Evolutionary conservation across 805 yeast genomes (phyloP).

Genomic region (Sugiyamaella qingdaonensis): DNA sequence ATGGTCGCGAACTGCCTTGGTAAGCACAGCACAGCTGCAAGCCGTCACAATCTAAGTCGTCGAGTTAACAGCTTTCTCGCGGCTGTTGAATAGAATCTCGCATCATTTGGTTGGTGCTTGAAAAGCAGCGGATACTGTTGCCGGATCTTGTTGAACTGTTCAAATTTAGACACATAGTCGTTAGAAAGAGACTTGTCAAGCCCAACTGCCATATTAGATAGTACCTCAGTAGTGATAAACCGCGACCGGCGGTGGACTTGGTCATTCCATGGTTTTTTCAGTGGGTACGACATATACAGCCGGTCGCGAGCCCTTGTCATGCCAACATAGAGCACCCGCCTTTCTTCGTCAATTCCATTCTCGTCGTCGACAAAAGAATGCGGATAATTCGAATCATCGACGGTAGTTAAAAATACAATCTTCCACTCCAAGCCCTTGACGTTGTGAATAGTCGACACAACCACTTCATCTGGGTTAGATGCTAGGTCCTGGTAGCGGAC

Average conservation of each 20-base stretch:
- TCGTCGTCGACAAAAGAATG: constrained; percentile 6
- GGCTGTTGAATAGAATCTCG: background rate
- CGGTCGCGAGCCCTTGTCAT: constrained; percentile 25
- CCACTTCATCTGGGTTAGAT: constrained; percentile 29
- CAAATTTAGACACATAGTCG: background rate
- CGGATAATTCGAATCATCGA: constrained; percentile 15
- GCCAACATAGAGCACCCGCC: constrained; percentile 27
- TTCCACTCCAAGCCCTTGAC: constrained; percentile 97
- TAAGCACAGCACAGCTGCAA: background rate
- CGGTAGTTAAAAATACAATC: constrained; percentile 51
- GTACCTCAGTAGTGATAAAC: constrained; percentile 2
- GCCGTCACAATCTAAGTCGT: background rate
- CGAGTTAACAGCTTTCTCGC: background rate
- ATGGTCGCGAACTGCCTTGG: constrained; percentile 14
- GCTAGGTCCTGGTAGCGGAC: constrained; percentile 17
- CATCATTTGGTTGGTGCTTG: background rate
- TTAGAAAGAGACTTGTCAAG: background rate
- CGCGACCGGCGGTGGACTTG: background rate
- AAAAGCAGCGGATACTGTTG: background rate
- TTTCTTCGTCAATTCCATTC: constrained; percentile 19
- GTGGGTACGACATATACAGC: constrained; percentile 8
- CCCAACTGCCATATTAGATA: constrained; percentile 1
- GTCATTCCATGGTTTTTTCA: background rate
- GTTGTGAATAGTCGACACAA: constrained; percentile 81
- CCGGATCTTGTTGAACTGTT: background rate